These are phyloP conservation scores for Cladobotryum mycophilum DNA, from an alignment of 2,329 filamentous ascomycete genomes.

Conservation along the genomic window DNA sequence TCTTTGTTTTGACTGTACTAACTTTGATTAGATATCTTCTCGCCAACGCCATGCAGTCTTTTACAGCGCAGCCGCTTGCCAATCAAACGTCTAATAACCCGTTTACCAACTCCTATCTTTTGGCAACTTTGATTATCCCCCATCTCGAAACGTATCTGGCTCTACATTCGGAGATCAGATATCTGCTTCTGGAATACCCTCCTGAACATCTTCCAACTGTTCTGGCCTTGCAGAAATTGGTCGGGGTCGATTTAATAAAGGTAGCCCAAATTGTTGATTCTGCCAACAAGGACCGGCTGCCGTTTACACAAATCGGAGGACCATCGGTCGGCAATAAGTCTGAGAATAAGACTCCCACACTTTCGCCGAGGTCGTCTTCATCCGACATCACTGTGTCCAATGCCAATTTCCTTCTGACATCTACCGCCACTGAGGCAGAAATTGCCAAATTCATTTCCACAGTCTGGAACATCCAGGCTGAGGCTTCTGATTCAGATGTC, in stretches of 20 bases:
- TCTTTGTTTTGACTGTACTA: constrained; percentile 1
- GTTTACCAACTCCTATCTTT: constrained; percentile 45
- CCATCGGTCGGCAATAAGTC: constrained; percentile 23
- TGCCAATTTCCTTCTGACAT: constrained; percentile 52
- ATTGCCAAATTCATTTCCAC: constrained; percentile 47
- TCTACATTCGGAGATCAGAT: constrained; percentile 44
- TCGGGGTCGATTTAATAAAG: constrained; percentile 51
- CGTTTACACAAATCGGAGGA: constrained; percentile 36
- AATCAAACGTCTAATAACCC: constrained; percentile 48
- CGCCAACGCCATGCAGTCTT: constrained; percentile 53
- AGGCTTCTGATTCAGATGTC: constrained; percentile 35
- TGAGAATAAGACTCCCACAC: constrained; percentile 17
- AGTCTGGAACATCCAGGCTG: constrained; percentile 39
- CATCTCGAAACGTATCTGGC: constrained; percentile 56
- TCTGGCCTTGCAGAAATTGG: constrained; percentile 50
- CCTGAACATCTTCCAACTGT: constrained; percentile 50
- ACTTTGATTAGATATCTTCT: constrained; percentile 46
- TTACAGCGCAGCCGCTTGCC: constrained; percentile 43
- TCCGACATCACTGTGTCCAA: constrained; percentile 37
- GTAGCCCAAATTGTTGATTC: constrained; percentile 51
- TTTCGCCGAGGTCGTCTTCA: constrained; percentile 19
- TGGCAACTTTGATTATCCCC: constrained; percentile 53
- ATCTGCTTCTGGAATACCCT: constrained; percentile 55
- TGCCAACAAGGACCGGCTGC: constrained; percentile 29
- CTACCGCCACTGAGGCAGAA: constrained; percentile 47